phyloP scores from a whole-genome alignment of 2,329 filamentous ascomycete species.

The Thelonectria discophora region DNA sequence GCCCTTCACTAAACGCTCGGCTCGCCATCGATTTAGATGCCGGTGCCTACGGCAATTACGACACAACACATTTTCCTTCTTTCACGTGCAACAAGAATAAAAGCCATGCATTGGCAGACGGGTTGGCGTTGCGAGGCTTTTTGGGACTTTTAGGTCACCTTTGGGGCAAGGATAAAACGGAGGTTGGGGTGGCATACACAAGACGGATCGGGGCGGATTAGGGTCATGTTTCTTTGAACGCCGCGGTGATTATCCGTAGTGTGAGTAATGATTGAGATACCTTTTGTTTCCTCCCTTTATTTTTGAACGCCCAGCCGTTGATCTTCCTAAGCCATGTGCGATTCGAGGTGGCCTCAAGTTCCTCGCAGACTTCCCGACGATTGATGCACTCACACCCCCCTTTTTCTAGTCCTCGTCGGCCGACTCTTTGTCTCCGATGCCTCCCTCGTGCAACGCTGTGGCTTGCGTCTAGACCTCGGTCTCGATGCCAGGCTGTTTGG shows the following conservation, averaged over 20 bases:
- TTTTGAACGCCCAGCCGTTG: background rate
- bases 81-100: conserved; percentile 25
- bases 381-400: background rate
- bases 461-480: conserved; percentile 67
- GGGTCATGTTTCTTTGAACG: conserved; percentile 12
- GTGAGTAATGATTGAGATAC: conserved; percentile 37
- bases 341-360: no score
- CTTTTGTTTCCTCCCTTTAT: conserved; percentile 14
- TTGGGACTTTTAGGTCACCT: conserved; percentile 1
- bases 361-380: background rate
- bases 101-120: conserved; percentile 30
- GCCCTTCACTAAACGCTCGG: background rate
- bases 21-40: background rate
- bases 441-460: conserved; percentile 16
- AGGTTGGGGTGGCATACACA: background rate
- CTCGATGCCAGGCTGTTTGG: conserved; percentile 69
- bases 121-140: conserved; percentile 34
- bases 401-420: background rate
- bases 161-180: background rate
- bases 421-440: background rate
- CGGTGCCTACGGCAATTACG: background rate
- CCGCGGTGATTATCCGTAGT: conserved; percentile 20
- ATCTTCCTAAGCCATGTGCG: background rate
- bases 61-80: conserved; percentile 7
- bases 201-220: background rate